Conservation (phyloP, 2,329 filamentous ascomycete genomes). For the Passalora sequoiae region DNA sequence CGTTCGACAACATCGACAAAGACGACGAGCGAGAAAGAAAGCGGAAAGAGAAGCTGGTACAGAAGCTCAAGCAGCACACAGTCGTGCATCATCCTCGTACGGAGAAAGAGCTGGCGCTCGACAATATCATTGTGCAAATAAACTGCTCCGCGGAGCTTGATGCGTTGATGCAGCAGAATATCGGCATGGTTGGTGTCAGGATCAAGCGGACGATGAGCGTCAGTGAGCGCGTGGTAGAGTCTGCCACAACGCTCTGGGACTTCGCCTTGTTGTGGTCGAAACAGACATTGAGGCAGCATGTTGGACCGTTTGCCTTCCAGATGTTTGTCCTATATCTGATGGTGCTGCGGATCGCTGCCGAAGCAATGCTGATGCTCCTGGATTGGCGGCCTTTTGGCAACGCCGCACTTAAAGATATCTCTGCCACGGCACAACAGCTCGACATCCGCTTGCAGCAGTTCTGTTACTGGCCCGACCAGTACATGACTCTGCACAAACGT, state of each 20-base stretch:
- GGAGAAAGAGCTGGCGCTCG: slow-evolving; percentile 73
- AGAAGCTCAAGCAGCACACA: slow-evolving; percentile 84
- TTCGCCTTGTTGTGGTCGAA: slow-evolving; percentile 64
- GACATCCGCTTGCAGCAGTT: slow-evolving; percentile 97
- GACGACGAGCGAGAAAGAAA: slow-evolving; percentile 65
- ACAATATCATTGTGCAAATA: slow-evolving; percentile 82
- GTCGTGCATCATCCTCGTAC: slow-evolving; percentile 72
- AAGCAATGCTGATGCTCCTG: slow-evolving; percentile 69
- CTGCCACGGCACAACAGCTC: slow-evolving; percentile 92
- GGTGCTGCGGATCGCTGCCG: slow-evolving; percentile 72
- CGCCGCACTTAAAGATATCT: slow-evolving; percentile 88
- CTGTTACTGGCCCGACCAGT: slow-evolving; percentile 98
- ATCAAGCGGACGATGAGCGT: slow-evolving; percentile 84
- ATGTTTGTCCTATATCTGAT: slow-evolving; percentile 74
- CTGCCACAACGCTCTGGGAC: slow-evolving; percentile 79
- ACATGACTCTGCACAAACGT: slow-evolving; percentile 79
- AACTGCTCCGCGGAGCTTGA: slow-evolving; percentile 94
- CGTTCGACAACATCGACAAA: slow-evolving; percentile 58
- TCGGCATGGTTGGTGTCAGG: slow-evolving; percentile 71
- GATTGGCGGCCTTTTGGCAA: slow-evolving; percentile 78
- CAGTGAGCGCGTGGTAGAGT: slow-evolving; percentile 88
- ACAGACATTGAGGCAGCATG: slow-evolving; percentile 65
- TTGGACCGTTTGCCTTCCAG: slow-evolving; percentile 68
- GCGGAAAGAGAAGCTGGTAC: slow-evolving; percentile 62
- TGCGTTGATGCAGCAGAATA: slow-evolving; percentile 79